Conservation (phyloP, 2,329 filamentous ascomycete genomes). For the Phaeosphaeriaceae sp. region DNA sequence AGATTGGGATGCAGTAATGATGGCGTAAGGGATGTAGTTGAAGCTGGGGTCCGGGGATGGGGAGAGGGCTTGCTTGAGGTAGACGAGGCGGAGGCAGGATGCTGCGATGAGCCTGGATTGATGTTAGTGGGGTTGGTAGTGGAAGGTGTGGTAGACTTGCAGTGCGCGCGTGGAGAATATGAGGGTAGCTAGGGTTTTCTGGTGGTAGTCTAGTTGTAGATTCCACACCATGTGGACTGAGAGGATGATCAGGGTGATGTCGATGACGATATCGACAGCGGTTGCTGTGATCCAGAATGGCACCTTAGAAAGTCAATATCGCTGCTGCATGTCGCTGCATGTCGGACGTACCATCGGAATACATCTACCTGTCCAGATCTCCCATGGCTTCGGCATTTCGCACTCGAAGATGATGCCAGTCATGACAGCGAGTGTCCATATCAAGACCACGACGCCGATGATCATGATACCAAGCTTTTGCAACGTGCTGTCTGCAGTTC, state of each 20-base stretch:
- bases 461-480: conserved; percentile 20
- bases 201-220: conserved; percentile 20
- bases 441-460: conserved; percentile 19
- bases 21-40: conserved; percentile 28
- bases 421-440: conserved; percentile 29
- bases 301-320: conserved; percentile 6
- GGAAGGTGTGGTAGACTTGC: conserved; percentile 14
- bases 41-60: conserved; percentile 21
- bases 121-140: conserved; percentile 1
- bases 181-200: conserved; percentile 22
- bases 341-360: conserved; percentile 26
- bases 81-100: conserved; percentile 30
- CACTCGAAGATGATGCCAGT: conserved; percentile 32
- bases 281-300: conserved; percentile 33
- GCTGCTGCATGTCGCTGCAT: background rate
- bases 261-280: conserved; percentile 25
- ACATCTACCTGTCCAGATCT: conserved; percentile 29
- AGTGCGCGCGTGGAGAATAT: conserved; percentile 29
- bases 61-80: conserved; percentile 20
- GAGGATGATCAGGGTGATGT: conserved; percentile 24
- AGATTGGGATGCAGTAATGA: conserved; percentile 32
- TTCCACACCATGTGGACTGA: conserved; percentile 26
- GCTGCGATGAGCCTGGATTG: conserved; percentile 25
- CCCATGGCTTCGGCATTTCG: conserved; percentile 33
- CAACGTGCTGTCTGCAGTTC: conserved; percentile 18